Percentiles rank a stretch among this genome's conserved stretches.
phyloP scores from a whole-genome alignment of 2,329 filamentous ascomycete genomes.

The Scleromitrula shiraiana region DNA sequence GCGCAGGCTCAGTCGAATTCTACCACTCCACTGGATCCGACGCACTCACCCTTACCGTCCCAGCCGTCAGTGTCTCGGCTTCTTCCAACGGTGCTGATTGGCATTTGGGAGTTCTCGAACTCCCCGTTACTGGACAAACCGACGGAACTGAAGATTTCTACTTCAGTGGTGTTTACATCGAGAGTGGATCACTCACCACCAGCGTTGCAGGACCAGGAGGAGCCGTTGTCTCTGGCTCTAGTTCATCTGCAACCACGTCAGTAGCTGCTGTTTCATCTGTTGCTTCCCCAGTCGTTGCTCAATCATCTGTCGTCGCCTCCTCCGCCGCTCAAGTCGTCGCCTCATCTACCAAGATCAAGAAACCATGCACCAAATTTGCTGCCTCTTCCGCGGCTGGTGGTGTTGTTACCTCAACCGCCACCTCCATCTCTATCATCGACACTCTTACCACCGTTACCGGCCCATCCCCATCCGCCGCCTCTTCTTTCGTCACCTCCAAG shows the following conservation, averaged over 20 bases:
- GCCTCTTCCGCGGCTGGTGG: no score
- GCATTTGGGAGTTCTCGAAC: constrained; percentile 62
- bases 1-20: constrained; percentile 52
- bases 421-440: neutral
- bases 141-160: constrained; percentile 58
- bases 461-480: neutral
- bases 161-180: constrained; percentile 65
- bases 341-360: neutral
- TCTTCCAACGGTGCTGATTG: constrained; percentile 63
- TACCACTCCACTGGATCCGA: constrained; percentile 60
- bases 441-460: no score
- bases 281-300: no score
- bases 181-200: constrained; percentile 43
- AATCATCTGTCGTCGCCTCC: neutral
- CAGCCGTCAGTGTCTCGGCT: constrained; percentile 51
- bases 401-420: neutral
- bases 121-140: constrained; percentile 48
- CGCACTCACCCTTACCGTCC: constrained; percentile 48
- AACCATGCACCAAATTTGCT: neutral
- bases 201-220: constrained; percentile 31
- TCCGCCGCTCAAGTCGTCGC: neutral
- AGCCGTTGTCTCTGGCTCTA: constrained; percentile 11
- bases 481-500: neutral
- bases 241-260: constrained; percentile 7
- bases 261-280: neutral